A percentile compares a stretch with the other conserved stretches of the same genome.
Conservation (phyloP, 164 flowering plant genomes). For the Annona squamosa region DNA sequence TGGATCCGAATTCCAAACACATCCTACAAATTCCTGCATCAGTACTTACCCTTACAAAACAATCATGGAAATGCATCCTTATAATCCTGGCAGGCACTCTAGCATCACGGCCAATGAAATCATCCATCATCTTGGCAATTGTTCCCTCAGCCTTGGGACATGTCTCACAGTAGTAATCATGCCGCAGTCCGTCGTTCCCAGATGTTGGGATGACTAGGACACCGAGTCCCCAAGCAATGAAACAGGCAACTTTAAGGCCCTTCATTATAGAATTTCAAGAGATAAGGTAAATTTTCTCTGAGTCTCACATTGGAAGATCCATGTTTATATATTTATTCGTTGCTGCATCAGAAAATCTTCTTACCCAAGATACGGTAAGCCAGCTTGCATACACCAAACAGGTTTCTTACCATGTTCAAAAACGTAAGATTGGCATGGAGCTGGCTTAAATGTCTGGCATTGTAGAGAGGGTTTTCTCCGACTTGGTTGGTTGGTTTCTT, state of each 20-base stretch:
- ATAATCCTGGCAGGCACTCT: slow-evolving; percentile 26
- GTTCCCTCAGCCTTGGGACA: slow-evolving; percentile 26
- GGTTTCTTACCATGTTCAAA: background rate
- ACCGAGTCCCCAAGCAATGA: slow-evolving; percentile 2
- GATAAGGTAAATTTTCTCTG: background rate
- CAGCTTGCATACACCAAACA: background rate
- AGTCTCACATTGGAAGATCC: background rate
- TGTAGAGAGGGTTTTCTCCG: background rate
- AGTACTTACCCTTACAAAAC: slow-evolving; percentile 27
- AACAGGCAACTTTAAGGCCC: slow-evolving; percentile 2
- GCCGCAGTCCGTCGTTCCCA: background rate
- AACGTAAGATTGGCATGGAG: background rate
- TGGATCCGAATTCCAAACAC: background rate
- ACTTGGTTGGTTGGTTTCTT: background rate
- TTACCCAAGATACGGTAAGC: background rate
- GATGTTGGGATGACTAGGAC: slow-evolving; percentile 1
- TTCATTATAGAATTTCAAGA: slow-evolving; percentile 4
- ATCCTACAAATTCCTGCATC: background rate
- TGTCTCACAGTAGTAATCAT: slow-evolving; percentile 17
- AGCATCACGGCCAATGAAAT: slow-evolving; percentile 15
- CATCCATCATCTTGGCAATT: slow-evolving; percentile 13
- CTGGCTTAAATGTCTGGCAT: background rate
- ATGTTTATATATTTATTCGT: background rate
- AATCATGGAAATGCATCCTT: slow-evolving; percentile 38
- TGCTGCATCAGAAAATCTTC: background rate